phyloP scores from a whole-genome alignment of 768 basidiomycete genomes.

The Galerina sulciceps region DNA sequence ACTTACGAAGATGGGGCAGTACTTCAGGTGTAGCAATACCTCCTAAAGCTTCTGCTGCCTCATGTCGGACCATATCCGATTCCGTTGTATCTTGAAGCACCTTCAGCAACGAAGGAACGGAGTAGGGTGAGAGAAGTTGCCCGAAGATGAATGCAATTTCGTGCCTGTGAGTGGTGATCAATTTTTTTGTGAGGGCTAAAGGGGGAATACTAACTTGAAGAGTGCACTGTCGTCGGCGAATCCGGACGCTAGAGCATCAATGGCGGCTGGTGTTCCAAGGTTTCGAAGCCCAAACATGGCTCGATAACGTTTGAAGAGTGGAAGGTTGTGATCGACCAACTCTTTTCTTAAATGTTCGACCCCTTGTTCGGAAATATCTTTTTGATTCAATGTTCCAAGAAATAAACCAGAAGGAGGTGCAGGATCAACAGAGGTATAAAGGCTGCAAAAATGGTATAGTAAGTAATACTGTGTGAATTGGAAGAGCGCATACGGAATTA shows the following conservation, averaged over 20 bases:
- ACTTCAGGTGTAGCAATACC: slow-evolving; percentile 95
- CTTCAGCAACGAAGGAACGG: slow-evolving; percentile 81
- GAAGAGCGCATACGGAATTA: slow-evolving; percentile 41
- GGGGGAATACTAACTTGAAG: slow-evolving; percentile 73
- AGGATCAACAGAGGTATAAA: slow-evolving; percentile 87
- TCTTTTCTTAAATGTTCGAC: slow-evolving; percentile 61
- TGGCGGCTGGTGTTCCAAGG: slow-evolving; percentile 82
- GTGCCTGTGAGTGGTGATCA: slow-evolving; percentile 56
- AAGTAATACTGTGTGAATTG: background rate
- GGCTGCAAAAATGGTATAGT: slow-evolving; percentile 38
- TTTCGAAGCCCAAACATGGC: slow-evolving; percentile 99
- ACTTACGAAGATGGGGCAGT: slow-evolving; percentile 83
- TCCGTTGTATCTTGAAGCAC: slow-evolving; percentile 77
- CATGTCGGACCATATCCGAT: slow-evolving; percentile 97
- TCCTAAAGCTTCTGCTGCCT: slow-evolving; percentile 98
- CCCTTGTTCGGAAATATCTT: slow-evolving; percentile 48
- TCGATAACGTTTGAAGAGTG: slow-evolving; percentile 92
- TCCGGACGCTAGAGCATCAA: slow-evolving; percentile 89
- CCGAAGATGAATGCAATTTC: slow-evolving; percentile 99
- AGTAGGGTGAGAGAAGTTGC: slow-evolving; percentile 87
- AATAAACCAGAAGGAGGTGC: slow-evolving; percentile 78
- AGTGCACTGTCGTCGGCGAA: slow-evolving; percentile 89
- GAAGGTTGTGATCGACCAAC: slow-evolving; percentile 66
- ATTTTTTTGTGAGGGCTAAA: background rate
- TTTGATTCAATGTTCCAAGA: slow-evolving; percentile 53